A percentile compares a stretch with the other conserved stretches of the same genome.
Conservation (phyloP, 2,329 filamentous ascomycete species). For the Pseudogymnoascus sp. region DNA sequence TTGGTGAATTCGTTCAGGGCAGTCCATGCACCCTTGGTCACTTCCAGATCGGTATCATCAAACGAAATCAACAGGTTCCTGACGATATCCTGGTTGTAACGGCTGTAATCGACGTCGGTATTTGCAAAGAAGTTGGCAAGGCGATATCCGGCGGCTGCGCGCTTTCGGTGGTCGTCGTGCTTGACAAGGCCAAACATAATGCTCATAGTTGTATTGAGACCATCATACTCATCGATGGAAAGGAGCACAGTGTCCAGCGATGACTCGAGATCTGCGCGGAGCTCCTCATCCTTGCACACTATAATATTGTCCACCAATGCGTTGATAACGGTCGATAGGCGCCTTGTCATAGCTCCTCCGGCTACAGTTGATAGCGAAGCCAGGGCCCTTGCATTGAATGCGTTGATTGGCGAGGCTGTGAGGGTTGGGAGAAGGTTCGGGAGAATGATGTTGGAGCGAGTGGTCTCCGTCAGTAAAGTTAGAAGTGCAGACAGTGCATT, state of each 20-base stretch:
- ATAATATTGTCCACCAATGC: slow-evolving; percentile 91
- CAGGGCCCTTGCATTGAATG: slow-evolving; percentile 90
- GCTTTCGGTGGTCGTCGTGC: slow-evolving; percentile 82
- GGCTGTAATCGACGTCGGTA: slow-evolving; percentile 79
- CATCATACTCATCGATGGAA: slow-evolving; percentile 93
- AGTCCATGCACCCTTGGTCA: slow-evolving; percentile 84
- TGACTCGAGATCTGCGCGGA: slow-evolving; percentile 64
- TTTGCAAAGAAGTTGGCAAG: slow-evolving; percentile 79
- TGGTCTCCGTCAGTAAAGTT: slow-evolving; percentile 88
- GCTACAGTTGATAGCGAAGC: slow-evolving; percentile 91
- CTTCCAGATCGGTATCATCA: slow-evolving; percentile 73
- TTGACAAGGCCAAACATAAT: slow-evolving; percentile 83
- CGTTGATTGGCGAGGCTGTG: slow-evolving; percentile 80
- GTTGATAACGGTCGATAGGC: slow-evolving; percentile 84
- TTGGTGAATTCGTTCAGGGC: slow-evolving; percentile 84
- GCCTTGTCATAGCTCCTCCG: slow-evolving; percentile 81
- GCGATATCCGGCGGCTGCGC: slow-evolving; percentile 71
- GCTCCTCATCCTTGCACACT: slow-evolving; percentile 57
- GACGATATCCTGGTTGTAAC: slow-evolving; percentile 94
- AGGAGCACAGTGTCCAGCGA: slow-evolving; percentile 86
- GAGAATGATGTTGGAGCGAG: slow-evolving; percentile 90
- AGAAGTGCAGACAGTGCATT: slow-evolving; percentile 89
- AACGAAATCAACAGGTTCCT: slow-evolving; percentile 86
- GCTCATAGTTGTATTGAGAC: slow-evolving; percentile 92
- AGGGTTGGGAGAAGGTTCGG: slow-evolving; percentile 94